phyloP scores from a whole-genome alignment of 2,329 filamentous ascomycete species.

The Fulvia fulva region DNA sequence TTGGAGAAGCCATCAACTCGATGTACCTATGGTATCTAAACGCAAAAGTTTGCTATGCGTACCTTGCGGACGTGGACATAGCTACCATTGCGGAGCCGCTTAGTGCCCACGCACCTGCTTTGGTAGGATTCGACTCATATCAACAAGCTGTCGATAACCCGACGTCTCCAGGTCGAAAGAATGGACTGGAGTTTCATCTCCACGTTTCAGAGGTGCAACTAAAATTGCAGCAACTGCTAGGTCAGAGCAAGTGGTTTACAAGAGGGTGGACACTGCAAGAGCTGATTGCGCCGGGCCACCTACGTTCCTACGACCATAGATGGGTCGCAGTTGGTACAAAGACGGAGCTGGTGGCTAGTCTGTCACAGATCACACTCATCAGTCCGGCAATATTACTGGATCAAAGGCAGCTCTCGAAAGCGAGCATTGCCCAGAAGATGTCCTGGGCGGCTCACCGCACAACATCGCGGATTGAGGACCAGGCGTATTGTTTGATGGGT shows the following conservation, averaged over 20 bases:
- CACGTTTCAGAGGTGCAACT: too few relatives aligned
- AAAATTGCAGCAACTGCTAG: background rate
- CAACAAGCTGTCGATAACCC: background rate
- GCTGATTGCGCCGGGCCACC: constrained; percentile 10
- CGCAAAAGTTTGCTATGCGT: constrained; percentile 34
- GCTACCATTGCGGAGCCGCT: too few relatives aligned
- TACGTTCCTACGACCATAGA: constrained; percentile 7
- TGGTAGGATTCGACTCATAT: background rate
- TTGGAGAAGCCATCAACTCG: constrained; percentile 21
- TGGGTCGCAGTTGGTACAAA: constrained; percentile 10
- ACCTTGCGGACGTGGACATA: constrained; percentile 13
- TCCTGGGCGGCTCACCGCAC: constrained; percentile 12
- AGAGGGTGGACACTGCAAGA: constrained; percentile 23
- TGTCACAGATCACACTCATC: constrained; percentile 31
- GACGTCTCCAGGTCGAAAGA: background rate
- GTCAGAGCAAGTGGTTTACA: constrained; percentile 3
- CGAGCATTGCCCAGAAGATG: constrained; percentile 9
- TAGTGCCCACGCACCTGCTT: too few relatives aligned
- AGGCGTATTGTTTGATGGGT: constrained; percentile 17
- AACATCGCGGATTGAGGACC: constrained; percentile 15
- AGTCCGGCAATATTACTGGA: background rate
- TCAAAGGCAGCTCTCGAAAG: background rate
- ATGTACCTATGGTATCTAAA: constrained; percentile 34
- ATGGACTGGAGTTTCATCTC: background rate
- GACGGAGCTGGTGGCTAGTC: constrained; percentile 4